A percentile compares a stretch with the other conserved stretches of the same genome.
These are phyloP conservation scores for Leccinum pachyderme DNA, from an alignment of 1,284 basidiomycete genomes.

Conservation along the genomic window DNA sequence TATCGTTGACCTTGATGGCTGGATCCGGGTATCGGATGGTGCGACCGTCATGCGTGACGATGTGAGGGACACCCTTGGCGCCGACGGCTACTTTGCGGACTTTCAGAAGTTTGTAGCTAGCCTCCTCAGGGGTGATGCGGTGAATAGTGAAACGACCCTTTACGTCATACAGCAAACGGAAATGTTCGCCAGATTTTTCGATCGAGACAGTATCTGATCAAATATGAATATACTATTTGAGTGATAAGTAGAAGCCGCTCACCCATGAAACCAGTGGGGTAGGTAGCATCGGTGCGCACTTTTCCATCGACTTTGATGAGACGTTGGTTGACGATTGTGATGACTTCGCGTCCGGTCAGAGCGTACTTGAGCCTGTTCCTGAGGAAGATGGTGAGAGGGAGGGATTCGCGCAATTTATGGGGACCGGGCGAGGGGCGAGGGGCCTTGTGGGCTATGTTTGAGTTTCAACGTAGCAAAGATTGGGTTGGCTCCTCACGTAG, in stretches of 20 bases:
- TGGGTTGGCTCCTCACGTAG: constrained; percentile 64
- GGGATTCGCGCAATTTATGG: constrained; percentile 98
- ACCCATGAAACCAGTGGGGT: constrained; percentile 98
- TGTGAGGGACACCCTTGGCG: constrained; percentile 91
- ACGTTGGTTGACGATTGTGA: constrained; percentile 92
- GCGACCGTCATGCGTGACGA: constrained; percentile 99
- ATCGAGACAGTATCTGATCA: constrained; percentile 88
- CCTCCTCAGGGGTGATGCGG: constrained; percentile 98
- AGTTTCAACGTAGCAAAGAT: constrained; percentile 3
- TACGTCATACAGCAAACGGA: constrained; percentile 98
- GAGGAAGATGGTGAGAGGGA: constrained; percentile 93
- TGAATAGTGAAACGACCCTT: constrained; percentile 99
- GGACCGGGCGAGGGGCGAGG: constrained; percentile 97
- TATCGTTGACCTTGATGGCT: constrained; percentile 94
- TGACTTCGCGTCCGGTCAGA: constrained; percentile 94
- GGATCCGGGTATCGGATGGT: constrained; percentile 99
- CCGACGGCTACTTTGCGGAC: constrained; percentile 93
- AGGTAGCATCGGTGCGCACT: constrained; percentile 97
- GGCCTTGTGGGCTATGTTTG: constrained; percentile 52
- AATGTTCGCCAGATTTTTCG: constrained; percentile 99
- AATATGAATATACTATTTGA: constrained; percentile 1
- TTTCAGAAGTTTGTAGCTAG: constrained; percentile 97
- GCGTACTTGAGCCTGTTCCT: constrained; percentile 99
- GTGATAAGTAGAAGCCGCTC: constrained; percentile 29
- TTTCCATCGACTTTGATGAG: constrained; percentile 99